A percentile compares a stretch with the other conserved stretches of the same genome.
Evolutionary conservation across 148 eudicot genomes (phyloP).

Genomic region (Camellia lanceoleosa): DNA sequence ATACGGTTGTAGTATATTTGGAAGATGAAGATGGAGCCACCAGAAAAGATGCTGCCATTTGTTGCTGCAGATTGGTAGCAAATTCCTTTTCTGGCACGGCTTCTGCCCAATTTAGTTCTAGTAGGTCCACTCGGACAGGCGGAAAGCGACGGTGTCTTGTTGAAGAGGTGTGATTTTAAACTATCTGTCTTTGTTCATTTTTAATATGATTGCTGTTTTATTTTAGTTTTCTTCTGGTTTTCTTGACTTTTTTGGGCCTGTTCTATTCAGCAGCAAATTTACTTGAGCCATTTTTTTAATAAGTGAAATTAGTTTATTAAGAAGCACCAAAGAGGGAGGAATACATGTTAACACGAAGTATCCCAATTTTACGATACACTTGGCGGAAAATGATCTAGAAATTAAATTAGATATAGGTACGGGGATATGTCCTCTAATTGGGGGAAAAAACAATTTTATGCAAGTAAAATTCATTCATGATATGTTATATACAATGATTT

Average conservation of each 20-base stretch:
- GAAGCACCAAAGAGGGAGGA: background rate
- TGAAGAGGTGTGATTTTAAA: slow-evolving; percentile 67
- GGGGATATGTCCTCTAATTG: too few species aligned
- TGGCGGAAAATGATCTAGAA: too few species aligned
- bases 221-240: background rate
- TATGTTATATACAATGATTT: too few species aligned
- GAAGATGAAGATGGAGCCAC: slow-evolving; percentile 91
- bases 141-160: slow-evolving; percentile 77
- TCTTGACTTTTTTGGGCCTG: background rate
- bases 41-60: slow-evolving; percentile 89
- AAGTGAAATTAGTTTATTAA: background rate
- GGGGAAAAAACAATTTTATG: too few species aligned
- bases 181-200: background rate
- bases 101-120: slow-evolving; percentile 52
- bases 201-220: background rate
- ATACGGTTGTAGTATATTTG: slow-evolving; percentile 68
- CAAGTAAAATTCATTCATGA: too few species aligned
- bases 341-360: too few species aligned
- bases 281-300: background rate
- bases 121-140: slow-evolving; percentile 73
- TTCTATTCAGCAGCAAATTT: background rate
- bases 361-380: too few species aligned
- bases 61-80: slow-evolving; percentile 84
- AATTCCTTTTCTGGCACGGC: slow-evolving; percentile 60
- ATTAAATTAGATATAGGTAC: too few species aligned